Evolutionary conservation across 2,329 filamentous ascomycete species (phyloP).

Genomic region (Moelleriella libera): DNA sequence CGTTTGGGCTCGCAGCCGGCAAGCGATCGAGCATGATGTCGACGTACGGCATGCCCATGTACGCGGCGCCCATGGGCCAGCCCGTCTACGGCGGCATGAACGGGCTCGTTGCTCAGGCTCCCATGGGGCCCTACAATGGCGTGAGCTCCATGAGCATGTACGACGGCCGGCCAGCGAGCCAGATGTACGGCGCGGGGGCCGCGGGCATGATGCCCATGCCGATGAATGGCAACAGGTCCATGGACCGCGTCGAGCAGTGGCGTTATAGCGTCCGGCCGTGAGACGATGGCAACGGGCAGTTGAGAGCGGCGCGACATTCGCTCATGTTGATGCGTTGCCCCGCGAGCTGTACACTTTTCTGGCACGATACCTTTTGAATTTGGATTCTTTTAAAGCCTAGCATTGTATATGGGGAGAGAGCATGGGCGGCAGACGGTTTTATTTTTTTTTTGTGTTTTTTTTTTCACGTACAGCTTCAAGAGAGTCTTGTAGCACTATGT

Average conservation of each 20-base stretch:
- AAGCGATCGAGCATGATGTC: slow-evolving; percentile 15
- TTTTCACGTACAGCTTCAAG: too few species aligned
- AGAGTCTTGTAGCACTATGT: too few species aligned
- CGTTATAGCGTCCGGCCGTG: slow-evolving; percentile 24
- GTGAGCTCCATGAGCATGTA: slow-evolving; percentile 9
- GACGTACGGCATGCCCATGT: slow-evolving; percentile 12
- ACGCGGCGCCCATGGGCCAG: slow-evolving; percentile 12
- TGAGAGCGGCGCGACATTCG: not conserved
- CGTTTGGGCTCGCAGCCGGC: slow-evolving; percentile 10
- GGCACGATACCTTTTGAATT: too few species aligned
- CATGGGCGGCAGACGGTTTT: too few species aligned
- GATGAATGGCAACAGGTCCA: slow-evolving; percentile 9
- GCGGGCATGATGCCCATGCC: slow-evolving; percentile 13
- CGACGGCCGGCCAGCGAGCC: slow-evolving; percentile 8
- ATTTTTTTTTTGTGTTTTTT: too few species aligned
- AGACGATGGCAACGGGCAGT: not conserved
- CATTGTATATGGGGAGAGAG: too few species aligned
- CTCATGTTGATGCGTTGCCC: too few species aligned
- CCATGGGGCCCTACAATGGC: slow-evolving; percentile 3
- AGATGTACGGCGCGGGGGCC: slow-evolving; percentile 12
- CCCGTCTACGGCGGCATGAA: slow-evolving; percentile 5
- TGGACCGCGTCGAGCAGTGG: slow-evolving; percentile 27
- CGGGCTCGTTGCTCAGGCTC: slow-evolving; percentile 8
- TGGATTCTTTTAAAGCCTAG: too few species aligned
- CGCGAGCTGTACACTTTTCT: too few species aligned